A percentile compares a stretch with the other conserved stretches of the same genome.
Conservation (phyloP, 169 alveolate genomes). For the Eimeria zaria region DNA sequence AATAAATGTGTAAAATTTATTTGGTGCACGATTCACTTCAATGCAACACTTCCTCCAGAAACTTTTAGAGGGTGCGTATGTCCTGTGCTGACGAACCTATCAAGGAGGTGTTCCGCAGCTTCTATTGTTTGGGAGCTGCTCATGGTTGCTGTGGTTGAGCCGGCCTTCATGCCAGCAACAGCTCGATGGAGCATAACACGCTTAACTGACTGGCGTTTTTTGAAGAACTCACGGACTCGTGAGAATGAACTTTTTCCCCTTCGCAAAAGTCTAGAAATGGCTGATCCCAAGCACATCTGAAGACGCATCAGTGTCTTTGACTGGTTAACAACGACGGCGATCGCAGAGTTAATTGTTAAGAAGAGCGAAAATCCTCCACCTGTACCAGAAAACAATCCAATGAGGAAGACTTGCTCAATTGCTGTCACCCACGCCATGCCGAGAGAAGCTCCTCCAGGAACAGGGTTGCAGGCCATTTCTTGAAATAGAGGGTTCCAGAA, state of each 20-base stretch:
- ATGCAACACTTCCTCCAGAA: background rate
- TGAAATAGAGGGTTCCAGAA: slow-evolving; percentile 77
- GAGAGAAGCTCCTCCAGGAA: slow-evolving; percentile 66
- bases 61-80: background rate
- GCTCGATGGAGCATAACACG: slow-evolving; percentile 77
- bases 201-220: slow-evolving; percentile 7
- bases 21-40: background rate
- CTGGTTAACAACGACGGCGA: slow-evolving; percentile 46
- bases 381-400: slow-evolving; percentile 80
- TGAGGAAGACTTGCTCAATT: slow-evolving; percentile 74
- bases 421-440: slow-evolving; percentile 70
- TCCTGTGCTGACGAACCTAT: slow-evolving; percentile 7
- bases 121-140: slow-evolving; percentile 24
- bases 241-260: slow-evolving; percentile 29
- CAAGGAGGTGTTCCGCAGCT: slow-evolving; percentile 57
- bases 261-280: slow-evolving; percentile 46
- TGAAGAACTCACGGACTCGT: slow-evolving; percentile 64
- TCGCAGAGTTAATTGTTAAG: slow-evolving; percentile 41
- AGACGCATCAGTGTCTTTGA: slow-evolving; percentile 78
- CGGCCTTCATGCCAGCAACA: slow-evolving; percentile 34
- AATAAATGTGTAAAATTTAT: background rate
- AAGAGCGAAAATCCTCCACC: slow-evolving; percentile 35
- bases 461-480: slow-evolving; percentile 82
- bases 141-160: slow-evolving; percentile 43
- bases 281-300: slow-evolving; percentile 70